Percentiles rank a stretch among this genome's conserved stretches.
phyloP scores from a whole-genome alignment of 495 filamentous ascomycete genomes.

The Aspergillus wentii region DNA sequence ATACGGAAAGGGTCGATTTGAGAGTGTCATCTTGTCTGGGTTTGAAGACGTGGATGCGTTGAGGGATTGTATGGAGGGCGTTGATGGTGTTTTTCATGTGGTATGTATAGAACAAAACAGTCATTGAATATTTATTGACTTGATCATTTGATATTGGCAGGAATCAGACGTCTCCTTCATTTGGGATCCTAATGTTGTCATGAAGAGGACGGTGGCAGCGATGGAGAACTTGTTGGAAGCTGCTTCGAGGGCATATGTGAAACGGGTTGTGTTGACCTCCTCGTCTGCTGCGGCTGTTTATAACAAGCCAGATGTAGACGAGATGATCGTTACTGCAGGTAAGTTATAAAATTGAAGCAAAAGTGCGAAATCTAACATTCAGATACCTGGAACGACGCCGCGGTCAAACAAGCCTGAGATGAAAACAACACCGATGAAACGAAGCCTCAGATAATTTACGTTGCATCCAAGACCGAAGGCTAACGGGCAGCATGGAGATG shows the following conservation, averaged over 20 bases:
- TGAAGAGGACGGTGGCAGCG: conserved; percentile 30
- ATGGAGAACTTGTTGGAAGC: conserved; percentile 29
- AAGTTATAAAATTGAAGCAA: no score
- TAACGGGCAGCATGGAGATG: conserved; percentile 51
- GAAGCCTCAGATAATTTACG: conserved; percentile 34
- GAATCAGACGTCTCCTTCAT: conserved; percentile 24
- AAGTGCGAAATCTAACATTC: no score
- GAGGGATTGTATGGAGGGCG: conserved; percentile 32
- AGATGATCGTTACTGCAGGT: no score
- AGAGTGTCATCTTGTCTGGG: conserved; percentile 32
- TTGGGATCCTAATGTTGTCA: conserved; percentile 36
- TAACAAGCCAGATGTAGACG: no score
- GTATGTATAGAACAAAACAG: no score
- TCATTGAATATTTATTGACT: no score
- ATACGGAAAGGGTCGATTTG: conserved; percentile 35
- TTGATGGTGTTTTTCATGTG: conserved; percentile 35
- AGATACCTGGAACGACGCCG: conserved; percentile 46
- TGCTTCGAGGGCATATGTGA: conserved; percentile 39
- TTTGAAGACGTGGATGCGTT: conserved; percentile 34
- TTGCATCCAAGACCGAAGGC: conserved; percentile 46
- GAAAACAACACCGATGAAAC: conserved; percentile 6
- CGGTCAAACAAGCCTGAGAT: conserved; percentile 25
- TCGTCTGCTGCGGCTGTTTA: conserved; percentile 45
- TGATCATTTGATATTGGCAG: no score
- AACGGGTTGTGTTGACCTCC: conserved; percentile 49